phyloP scores from a whole-genome alignment of 2,329 filamentous ascomycete genomes.

The Trichoderma citrinoviride region DNA sequence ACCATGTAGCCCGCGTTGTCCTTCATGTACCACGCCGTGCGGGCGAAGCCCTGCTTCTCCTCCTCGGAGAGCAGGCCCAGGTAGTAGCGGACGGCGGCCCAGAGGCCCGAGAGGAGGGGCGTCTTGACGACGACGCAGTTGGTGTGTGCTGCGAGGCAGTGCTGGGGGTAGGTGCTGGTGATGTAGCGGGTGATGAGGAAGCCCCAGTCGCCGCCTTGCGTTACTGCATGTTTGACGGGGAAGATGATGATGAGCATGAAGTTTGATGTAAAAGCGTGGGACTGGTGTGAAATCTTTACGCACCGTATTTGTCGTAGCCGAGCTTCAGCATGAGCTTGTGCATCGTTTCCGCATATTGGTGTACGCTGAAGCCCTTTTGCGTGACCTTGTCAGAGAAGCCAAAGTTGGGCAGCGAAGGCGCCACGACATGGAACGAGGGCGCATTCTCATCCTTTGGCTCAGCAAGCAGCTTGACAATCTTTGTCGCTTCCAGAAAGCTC shows the following conservation, averaged over 20 bases:
- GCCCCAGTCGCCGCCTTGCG: constrained; percentile 71
- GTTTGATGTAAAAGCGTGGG: background rate
- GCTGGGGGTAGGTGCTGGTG: constrained; percentile 54
- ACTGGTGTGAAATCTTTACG: background rate
- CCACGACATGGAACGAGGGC: constrained; percentile 54
- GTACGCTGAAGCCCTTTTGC: constrained; percentile 34
- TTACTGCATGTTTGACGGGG: constrained; percentile 31
- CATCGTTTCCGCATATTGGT: constrained; percentile 51
- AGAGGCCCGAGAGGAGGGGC: constrained; percentile 45
- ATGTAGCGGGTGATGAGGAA: constrained; percentile 63
- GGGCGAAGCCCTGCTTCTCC: constrained; percentile 44
- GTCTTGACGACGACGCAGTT: constrained; percentile 36
- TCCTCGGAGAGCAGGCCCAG: constrained; percentile 47
- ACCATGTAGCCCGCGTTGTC: constrained; percentile 45
- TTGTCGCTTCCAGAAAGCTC: constrained; percentile 64
- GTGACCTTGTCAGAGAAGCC: constrained; percentile 34
- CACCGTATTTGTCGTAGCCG: constrained; percentile 49
- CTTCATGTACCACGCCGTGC: constrained; percentile 55
- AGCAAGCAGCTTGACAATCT: constrained; percentile 53
- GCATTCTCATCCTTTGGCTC: constrained; percentile 29
- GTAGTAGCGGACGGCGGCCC: constrained; percentile 54
- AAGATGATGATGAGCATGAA: background rate
- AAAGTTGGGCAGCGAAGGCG: constrained; percentile 58
- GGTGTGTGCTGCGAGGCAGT: constrained; percentile 56
- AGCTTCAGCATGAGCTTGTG: constrained; percentile 68